Conservation (phyloP, 768 basidiomycete genomes). For the Mycena albidolilacea region DNA sequence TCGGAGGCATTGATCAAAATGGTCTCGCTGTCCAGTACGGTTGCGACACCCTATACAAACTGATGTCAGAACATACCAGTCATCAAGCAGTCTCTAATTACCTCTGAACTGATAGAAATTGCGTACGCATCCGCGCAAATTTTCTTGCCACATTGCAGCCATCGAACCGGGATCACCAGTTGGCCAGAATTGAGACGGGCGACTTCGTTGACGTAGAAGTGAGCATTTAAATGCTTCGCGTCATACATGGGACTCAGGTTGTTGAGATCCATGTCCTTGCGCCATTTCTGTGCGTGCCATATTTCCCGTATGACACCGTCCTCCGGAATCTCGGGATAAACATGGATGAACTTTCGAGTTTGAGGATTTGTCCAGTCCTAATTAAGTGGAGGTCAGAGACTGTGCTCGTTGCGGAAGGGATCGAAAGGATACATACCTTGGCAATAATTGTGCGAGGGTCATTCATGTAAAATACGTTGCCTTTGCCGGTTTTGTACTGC, state of each 20-base stretch:
- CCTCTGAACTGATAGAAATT: too few species aligned
- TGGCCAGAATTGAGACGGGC: neutral
- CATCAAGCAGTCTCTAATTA: too few species aligned
- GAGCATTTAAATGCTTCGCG: neutral
- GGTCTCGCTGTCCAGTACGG: neutral
- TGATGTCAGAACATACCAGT: too few species aligned
- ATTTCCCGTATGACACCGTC: constrained; percentile 9
- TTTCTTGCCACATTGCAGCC: neutral
- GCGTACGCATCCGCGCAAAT: constrained; percentile 16
- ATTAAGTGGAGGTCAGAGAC: too few species aligned
- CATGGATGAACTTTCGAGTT: constrained; percentile 15
- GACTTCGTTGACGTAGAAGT: constrained; percentile 30
- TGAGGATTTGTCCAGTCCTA: constrained; percentile 17
- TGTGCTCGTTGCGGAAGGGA: too few species aligned
- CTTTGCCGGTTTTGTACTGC: constrained; percentile 2
- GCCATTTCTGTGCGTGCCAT: constrained; percentile 8
- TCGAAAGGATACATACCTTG: neutral
- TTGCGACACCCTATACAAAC: neutral
- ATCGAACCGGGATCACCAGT: constrained; percentile 24
- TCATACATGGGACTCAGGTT: constrained; percentile 28
- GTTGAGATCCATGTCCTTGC: constrained; percentile 16
- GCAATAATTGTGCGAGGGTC: constrained; percentile 21
- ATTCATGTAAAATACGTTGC: constrained; percentile 32
- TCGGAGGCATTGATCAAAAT: constrained; percentile 1
- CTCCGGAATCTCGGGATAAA: constrained; percentile 19